phyloP scores from a whole-genome alignment of 1,284 basidiomycete species.

The Sporisorium exsertum region DNA sequence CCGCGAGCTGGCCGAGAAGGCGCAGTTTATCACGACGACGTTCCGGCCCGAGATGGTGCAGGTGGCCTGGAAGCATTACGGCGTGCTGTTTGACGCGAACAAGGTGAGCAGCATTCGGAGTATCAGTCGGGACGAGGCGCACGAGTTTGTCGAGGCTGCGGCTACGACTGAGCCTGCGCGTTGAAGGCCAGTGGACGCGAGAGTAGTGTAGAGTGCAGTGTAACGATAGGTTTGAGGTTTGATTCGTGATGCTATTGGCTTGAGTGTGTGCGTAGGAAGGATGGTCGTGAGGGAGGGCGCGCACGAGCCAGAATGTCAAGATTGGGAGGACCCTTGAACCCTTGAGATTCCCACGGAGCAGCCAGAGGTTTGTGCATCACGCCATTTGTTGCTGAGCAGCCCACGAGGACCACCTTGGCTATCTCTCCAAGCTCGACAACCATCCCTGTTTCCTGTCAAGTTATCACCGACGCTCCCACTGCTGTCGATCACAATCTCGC shows the following conservation, averaged over 20 bases:
- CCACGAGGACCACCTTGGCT: background rate
- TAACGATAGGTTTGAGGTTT: background rate
- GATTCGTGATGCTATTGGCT: background rate
- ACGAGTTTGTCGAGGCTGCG: conserved; percentile 82
- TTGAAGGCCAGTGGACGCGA: background rate
- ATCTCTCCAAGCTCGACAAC: too few species aligned
- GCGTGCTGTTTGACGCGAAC: conserved; percentile 97
- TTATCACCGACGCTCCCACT: background rate
- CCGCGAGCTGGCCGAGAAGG: conserved; percentile 83
- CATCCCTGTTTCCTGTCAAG: background rate
- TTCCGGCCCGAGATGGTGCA: conserved; percentile 97
- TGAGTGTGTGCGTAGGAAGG: background rate
- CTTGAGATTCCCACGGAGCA: background rate
- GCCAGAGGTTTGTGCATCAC: background rate
- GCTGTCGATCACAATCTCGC: background rate
- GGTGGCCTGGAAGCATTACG: conserved; percentile 94
- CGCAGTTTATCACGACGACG: conserved; percentile 98
- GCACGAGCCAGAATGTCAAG: conserved; percentile 14
- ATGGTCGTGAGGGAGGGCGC: background rate
- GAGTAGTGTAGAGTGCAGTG: background rate
- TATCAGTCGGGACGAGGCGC: conserved; percentile 85
- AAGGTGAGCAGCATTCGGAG: conserved; percentile 84
- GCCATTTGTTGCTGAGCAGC: conserved; percentile 3
- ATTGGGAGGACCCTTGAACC: conserved; percentile 18
- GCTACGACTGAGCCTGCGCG: conserved; percentile 40